Evolutionary conservation across 306 rosid genomes (phyloP), one percentile per base, ranked within the genome.

Genomic region (Oemleria cerasiformis): DNA sequence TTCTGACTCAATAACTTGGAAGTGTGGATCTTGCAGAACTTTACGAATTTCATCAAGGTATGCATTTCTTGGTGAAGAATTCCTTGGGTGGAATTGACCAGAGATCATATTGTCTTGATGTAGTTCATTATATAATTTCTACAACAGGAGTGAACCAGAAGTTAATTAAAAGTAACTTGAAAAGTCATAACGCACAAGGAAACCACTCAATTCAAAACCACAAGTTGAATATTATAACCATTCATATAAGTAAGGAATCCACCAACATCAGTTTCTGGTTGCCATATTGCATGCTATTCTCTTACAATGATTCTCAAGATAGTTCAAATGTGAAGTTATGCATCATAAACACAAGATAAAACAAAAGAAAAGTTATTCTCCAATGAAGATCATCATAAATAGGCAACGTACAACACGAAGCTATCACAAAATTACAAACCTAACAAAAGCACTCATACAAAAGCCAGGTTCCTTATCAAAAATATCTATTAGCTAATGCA

Each of bases 1-100:
- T 66, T 89, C 95, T 75, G 90, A 82, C 58, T 87, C 90, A 39
- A 94, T 70, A 54, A 83, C 71, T 74, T 73, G 86, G 80, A 87
- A 91, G 77, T 80, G 83, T 67, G 92, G 77, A 63, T 85, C 95
- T 73, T 85, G 82, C 79, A 94, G 74, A 83, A 80, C 65, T 72
- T 86, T 72, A 79, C 73, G 84, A 79, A 94, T 83, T 58, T 89
- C 85, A 49, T 62, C 36, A 44, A 89, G 70, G 74, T 20, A 10
- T 39, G 68, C 57, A 58, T 81, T 62, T 80, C 81, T 80, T 44
- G 80, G 77, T 11, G 86, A 83, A 81, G 73, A 77, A 84, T 79
- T 67, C 65, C 77, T 90, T 6, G 88, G 83, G 71, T 78, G 66
- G 81, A 77, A 69, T 56, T 89, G 76, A 57, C 75, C 62, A 5